phyloP scores from a whole-genome alignment of 441 rosid species.

The Pelargonium exstipulatum region DNA sequence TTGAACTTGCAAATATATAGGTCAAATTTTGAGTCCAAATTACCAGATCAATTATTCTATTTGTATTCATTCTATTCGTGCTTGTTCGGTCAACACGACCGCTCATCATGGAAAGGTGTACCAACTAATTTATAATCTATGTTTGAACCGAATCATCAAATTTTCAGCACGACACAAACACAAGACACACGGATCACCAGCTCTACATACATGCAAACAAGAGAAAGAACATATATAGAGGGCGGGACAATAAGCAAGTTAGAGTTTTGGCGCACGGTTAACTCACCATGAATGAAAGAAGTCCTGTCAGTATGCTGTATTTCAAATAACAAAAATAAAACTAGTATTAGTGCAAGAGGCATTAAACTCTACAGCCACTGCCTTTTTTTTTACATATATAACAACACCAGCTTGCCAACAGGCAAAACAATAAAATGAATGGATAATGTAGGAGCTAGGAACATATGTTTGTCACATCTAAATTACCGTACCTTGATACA shows the following conservation, averaged over 20 bases:
- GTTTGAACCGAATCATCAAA: too few species aligned
- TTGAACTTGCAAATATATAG: too few species aligned
- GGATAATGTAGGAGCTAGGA: not conserved
- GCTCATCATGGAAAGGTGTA: too few species aligned
- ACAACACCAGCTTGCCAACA: not conserved
- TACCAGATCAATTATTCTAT: too few species aligned
- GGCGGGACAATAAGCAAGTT: not conserved
- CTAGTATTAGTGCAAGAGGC: conserved; percentile 15
- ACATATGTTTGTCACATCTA: not conserved
- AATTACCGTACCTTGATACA: conserved; percentile 66
- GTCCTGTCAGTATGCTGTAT: conserved; percentile 95
- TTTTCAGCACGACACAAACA: not conserved
- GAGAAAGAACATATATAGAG: not conserved
- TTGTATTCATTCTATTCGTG: too few species aligned
- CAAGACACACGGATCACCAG: not conserved
- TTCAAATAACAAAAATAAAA: conserved; percentile 16
- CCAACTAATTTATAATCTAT: too few species aligned
- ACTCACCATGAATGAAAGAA: conserved; percentile 97
- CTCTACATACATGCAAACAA: too few species aligned
- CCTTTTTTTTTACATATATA: not conserved
- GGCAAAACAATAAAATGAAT: not conserved
- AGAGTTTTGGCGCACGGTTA: conserved; percentile 11
- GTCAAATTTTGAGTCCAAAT: too few species aligned
- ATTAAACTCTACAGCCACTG: conserved; percentile 12
- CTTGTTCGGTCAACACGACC: too few species aligned